Evolutionary conservation across 371 early-diverging fungal genomes (phyloP), one percentile per base, ranked within the genome.

Genomic region (Rozella allomycis): DNA sequence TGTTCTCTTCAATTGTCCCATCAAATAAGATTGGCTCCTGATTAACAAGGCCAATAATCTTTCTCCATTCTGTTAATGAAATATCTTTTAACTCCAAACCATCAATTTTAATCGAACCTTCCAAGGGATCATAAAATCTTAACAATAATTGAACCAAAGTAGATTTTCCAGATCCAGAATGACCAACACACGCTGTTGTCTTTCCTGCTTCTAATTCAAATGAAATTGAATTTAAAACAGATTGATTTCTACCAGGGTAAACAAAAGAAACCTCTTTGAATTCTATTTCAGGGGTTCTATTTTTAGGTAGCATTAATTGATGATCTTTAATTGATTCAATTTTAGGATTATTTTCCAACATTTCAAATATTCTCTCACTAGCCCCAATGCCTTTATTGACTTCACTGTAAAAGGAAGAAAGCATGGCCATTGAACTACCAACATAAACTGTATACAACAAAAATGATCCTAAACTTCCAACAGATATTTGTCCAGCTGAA

Each of bases 101-200:
- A n/a, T n/a, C n/a, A n/a, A n/a, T n/a, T n/a, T n/a, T n/a, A n/a
- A n/a, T n/a, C n/a, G n/a, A n/a, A n/a, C n/a, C n/a, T 18, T 37
- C 41, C 10, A 43, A 38, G 2, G 74, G 61, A 38, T 75, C 74
- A 47, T 94, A 94, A 52, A 21, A 42, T 39, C 38, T 17, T 14
- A 19, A n/a, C n/a, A 86, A 33, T 17, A 91, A 67, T 30, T 73
- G 72, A 27, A 90, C 58, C 23, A 76, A 71, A 16, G 93, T 88
- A 10, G 81, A 79, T 49, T 78, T 78, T 26, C 91, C 87, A 20
- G 72, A 69, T 16, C 93, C 90, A 20, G 79, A 78, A 23, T 64
- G 60, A 23, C 74, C 74, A 14, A 67, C 70, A 30, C 79, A 54
- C 2, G 77, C 81, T 8, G 74, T 66, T 12, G 71, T 77, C 39